Percentiles rank a stretch among this genome's conserved stretches.
These are phyloP conservation scores for Antitrichia curtipendula DNA, from an alignment of 225 moss, liverwort and hornwort genomes.

Conservation along the genomic window DNA sequence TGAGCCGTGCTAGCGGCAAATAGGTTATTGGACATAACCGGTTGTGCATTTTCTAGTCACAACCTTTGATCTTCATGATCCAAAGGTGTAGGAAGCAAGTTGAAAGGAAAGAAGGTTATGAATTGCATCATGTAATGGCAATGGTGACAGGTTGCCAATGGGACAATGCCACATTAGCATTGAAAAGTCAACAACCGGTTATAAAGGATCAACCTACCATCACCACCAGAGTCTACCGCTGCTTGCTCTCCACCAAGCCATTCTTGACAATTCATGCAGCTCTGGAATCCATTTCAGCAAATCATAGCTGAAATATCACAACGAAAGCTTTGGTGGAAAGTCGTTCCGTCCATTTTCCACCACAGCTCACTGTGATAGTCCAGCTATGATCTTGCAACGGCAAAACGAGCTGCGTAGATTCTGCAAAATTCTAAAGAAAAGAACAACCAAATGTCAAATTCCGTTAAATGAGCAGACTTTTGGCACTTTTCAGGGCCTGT, in stretches of 20 bases:
- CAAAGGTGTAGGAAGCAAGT: too few relatives aligned
- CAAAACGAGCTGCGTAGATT: background rate
- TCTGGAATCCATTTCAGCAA: background rate
- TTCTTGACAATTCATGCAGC: background rate
- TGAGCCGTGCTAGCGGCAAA: too few relatives aligned
- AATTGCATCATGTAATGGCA: too few relatives aligned
- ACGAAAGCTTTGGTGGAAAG: background rate
- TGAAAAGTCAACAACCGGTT: too few relatives aligned
- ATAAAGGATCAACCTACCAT: background rate
- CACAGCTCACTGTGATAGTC: background rate
- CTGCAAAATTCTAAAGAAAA: background rate
- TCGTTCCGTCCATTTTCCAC: background rate
- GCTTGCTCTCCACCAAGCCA: background rate
- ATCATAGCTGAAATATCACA: slow-evolving; percentile 1
- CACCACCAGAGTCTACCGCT: background rate
- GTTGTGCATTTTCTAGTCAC: too few relatives aligned
- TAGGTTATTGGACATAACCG: too few relatives aligned
- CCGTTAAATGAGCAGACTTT: background rate
- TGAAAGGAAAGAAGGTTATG: too few relatives aligned
- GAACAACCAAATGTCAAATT: background rate
- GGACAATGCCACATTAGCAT: too few relatives aligned
- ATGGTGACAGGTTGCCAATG: too few relatives aligned
- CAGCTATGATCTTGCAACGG: background rate
- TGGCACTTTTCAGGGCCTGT: background rate
- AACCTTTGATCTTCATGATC: too few relatives aligned